Evolutionary conservation across 768 basidiomycete species (phyloP), one percentile per base, ranked within the genome.

Genomic region (Suillus discolor): DNA sequence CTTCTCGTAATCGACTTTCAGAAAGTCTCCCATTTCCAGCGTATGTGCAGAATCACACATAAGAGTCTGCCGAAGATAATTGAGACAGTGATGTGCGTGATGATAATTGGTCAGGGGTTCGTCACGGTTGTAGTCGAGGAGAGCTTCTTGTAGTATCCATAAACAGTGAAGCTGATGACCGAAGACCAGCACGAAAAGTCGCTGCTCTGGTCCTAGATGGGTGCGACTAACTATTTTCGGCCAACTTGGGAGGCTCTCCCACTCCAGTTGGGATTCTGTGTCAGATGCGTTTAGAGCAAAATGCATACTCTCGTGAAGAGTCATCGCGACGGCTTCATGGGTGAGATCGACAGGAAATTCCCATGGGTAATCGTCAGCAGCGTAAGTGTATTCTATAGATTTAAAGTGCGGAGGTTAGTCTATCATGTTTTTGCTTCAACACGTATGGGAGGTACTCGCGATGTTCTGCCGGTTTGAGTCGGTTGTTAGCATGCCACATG

Each of bases 81-180:
- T 75, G 6, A 81, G 61, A 63, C 81, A 82, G 62, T 82, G 81
- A 7, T 73, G 69, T 16, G 75, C 57, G 45, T 80, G 79, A 54
- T 54, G 53, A 18, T 6, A 6, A 20, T 18, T 11, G 31, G 6
- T 16, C 64, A 66, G 6, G 64, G 11, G 28, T 25, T 25, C 2
- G 23, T 51, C 49, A 59, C 69, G 15, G 36, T 6, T 11, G 20
- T 28, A 18, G 28, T 34, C 53, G 18, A 54, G 31, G 18, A 54
- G 53, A 34, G 31, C 53, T 54, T 11, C 16, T 18, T 54, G 28
- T 4, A 54, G 31, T 5, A 4, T 54, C 53, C 53, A 54, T 20
- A 54, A 31, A 54, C 53, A 54, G 4, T 54, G 53, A 18, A 31
- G 53, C 31, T 54, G 53, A 54, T 54, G 53, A 18, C 28, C 18